phyloP scores from a whole-genome alignment of 1,284 basidiomycete genomes.

The Tilletiaria anomala region DNA sequence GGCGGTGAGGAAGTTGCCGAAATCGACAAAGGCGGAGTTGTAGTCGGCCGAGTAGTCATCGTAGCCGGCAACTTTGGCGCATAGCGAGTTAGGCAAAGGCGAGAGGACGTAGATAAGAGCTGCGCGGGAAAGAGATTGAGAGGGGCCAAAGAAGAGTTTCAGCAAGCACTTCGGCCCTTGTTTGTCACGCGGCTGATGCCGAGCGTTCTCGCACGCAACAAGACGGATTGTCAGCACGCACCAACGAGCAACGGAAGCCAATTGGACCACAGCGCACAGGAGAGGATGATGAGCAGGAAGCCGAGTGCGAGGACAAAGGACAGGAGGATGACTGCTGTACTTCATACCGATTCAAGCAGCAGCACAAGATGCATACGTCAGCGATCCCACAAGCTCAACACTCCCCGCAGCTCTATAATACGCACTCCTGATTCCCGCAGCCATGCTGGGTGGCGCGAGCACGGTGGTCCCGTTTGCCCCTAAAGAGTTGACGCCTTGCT shows the following conservation, averaged over 20 bases:
- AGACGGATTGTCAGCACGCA: slow-evolving; percentile 46
- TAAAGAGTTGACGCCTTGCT: too few relatives aligned
- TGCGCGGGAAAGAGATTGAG: slow-evolving; percentile 38
- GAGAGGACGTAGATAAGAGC: slow-evolving; percentile 89
- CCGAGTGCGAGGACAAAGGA: slow-evolving; percentile 93
- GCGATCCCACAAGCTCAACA: too few relatives aligned
- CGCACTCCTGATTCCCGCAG: too few relatives aligned
- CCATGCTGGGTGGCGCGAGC: too few relatives aligned
- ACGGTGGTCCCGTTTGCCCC: too few relatives aligned
- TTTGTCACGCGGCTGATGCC: neutral
- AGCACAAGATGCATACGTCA: too few relatives aligned
- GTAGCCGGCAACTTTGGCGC: slow-evolving; percentile 44
- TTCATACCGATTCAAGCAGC: too few relatives aligned
- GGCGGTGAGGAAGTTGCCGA: slow-evolving; percentile 86
- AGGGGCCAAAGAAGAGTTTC: neutral
- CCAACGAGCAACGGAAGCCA: slow-evolving; percentile 95
- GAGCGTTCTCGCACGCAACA: neutral
- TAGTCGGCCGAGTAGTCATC: slow-evolving; percentile 48
- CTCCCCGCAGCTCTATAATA: too few relatives aligned
- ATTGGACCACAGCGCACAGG: slow-evolving; percentile 87
- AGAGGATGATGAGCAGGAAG: slow-evolving; percentile 92
- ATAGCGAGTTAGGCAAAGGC: slow-evolving; percentile 80
- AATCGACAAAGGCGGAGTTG: slow-evolving; percentile 52
- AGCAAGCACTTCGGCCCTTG: too few relatives aligned
- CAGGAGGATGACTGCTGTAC: slow-evolving; percentile 34